Percentiles rank a stretch among this genome's conserved stretches.
Conservation (phyloP, 768 basidiomycete genomes). For the Nidularia pulvinata region DNA sequence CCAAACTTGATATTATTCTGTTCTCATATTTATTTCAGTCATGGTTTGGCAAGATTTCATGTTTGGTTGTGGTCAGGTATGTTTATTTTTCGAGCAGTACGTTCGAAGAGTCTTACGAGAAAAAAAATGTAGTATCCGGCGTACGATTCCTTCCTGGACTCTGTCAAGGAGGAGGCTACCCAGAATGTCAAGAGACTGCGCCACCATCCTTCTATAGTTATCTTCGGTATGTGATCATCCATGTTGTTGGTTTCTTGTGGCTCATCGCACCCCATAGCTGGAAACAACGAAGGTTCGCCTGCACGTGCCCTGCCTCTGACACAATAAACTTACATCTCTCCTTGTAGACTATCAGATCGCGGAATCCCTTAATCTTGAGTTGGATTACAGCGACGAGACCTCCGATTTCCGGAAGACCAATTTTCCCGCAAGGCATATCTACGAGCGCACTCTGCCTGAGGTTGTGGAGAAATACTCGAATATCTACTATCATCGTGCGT, state of each 20-base stretch:
- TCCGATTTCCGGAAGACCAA: slow-evolving; percentile 85
- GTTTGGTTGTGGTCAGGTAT: slow-evolving; percentile 92
- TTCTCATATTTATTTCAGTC: slow-evolving; percentile 32
- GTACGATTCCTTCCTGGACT: slow-evolving; percentile 75
- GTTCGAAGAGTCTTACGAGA: neutral
- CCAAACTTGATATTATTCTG: no score
- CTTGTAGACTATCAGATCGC: slow-evolving; percentile 81
- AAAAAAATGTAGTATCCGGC: slow-evolving; percentile 71
- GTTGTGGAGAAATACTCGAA: slow-evolving; percentile 66
- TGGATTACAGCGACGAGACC: slow-evolving; percentile 85
- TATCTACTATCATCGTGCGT: slow-evolving; percentile 82
- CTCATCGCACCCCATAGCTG: slow-evolving; percentile 40
- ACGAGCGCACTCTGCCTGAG: slow-evolving; percentile 81
- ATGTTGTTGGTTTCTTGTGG: neutral
- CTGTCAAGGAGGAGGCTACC: slow-evolving; percentile 76
- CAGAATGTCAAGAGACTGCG: slow-evolving; percentile 84
- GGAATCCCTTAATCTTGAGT: slow-evolving; percentile 72
- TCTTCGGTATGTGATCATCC: slow-evolving; percentile 59
- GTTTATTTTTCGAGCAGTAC: slow-evolving; percentile 7
- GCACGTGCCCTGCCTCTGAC: no score
- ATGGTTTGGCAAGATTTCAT: slow-evolving; percentile 98
- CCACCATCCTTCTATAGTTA: slow-evolving; percentile 87
- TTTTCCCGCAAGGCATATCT: slow-evolving; percentile 90
- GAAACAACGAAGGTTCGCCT: slow-evolving; percentile 72
- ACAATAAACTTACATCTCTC: no score